Base-by-base conservation (phyloP, 2,329 filamentous ascomycete genomes). In the Aspergillus carbonarius region DNA sequence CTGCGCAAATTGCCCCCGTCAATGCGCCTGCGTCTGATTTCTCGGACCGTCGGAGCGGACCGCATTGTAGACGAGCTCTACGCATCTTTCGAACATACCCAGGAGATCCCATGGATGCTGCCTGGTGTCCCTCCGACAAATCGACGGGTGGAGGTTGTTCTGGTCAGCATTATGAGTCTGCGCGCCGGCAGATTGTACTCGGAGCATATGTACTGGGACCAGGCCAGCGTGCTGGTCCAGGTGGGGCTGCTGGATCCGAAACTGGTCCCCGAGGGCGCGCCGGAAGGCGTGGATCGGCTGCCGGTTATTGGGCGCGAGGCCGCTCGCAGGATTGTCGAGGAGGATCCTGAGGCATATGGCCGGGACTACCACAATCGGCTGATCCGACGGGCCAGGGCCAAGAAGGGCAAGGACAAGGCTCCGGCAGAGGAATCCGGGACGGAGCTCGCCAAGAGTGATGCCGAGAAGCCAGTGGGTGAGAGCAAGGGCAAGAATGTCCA, bases 131-230 rank as follows among this genome's bases (percentile, higher is more conserved):
- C 81, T 10, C 78, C 85, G 0, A 87, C 85, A 0, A 78, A 82
- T 58, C 80, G 82, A 55, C 77, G 78, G 42, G 83, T 87, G 1
- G 83, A 87, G 66, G 76, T 85, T 3, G 79, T 83, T 0, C 70
- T 87, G 1, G 81, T 87, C 1, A 82, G 77, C 54, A 81, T 87
- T 8, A 83, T 86, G 2, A 79, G 79, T 30, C 74, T 87, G 54
- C 72, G 82, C 13, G 83, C 76, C 0, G 82, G 80, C 0, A 82
- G 80, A 62, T 69, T 86, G 12, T 83, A 80, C 70, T 81, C 79
- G 17, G 85, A 87, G 68, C 79, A 85, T 53, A 72, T 85, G 3
- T 86, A 87, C 66, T 87, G 84, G 84, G 85, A 87, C 63, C 85
- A 87, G 64, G 84, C 85, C 9, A 82, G 78, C 49, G 84, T 87